phyloP scores from a whole-genome alignment of 148 eudicot species.

The Salicornia ramosissima region DNA sequence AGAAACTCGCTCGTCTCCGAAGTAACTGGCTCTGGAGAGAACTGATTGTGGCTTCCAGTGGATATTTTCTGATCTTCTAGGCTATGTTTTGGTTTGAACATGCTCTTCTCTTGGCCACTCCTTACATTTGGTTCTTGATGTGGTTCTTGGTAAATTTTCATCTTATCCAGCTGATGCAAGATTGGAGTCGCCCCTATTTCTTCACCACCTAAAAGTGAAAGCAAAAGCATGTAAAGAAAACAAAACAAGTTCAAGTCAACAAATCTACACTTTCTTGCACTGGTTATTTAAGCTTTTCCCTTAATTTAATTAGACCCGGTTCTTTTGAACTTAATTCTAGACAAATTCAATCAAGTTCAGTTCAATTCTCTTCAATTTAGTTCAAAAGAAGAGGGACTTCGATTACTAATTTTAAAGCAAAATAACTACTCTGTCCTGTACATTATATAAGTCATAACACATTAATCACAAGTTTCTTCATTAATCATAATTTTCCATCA shows the following conservation, averaged over 20 bases:
- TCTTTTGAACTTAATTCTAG: no score
- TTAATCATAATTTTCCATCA: no score
- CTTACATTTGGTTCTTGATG: not conserved
- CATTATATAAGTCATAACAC: not conserved
- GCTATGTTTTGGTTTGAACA: slow-evolving; percentile 18
- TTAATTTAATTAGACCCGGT: no score
- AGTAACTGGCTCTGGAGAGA: slow-evolving; percentile 37
- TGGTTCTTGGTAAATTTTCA: slow-evolving; percentile 30
- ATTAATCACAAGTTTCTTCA: not conserved
- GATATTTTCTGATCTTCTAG: slow-evolving; percentile 7
- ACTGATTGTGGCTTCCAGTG: slow-evolving; percentile 55
- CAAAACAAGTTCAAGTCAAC: not conserved
- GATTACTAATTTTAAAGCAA: no score
- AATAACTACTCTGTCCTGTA: not conserved
- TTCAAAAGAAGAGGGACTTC: no score
- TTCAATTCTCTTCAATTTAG: no score
- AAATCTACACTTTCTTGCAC: not conserved
- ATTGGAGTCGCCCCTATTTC: slow-evolving; percentile 40
- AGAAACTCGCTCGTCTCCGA: not conserved
- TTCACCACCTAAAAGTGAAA: slow-evolving; percentile 32
- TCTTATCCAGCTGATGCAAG: slow-evolving; percentile 40
- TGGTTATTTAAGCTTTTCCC: no score
- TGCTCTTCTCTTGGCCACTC: slow-evolving; percentile 16
- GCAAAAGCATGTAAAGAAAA: not conserved
- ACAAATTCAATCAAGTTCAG: no score